These are phyloP conservation scores for Backusella parvicylindrica DNA, from an alignment of 192 early-diverging fungal species.

Conservation along the genomic window DNA sequence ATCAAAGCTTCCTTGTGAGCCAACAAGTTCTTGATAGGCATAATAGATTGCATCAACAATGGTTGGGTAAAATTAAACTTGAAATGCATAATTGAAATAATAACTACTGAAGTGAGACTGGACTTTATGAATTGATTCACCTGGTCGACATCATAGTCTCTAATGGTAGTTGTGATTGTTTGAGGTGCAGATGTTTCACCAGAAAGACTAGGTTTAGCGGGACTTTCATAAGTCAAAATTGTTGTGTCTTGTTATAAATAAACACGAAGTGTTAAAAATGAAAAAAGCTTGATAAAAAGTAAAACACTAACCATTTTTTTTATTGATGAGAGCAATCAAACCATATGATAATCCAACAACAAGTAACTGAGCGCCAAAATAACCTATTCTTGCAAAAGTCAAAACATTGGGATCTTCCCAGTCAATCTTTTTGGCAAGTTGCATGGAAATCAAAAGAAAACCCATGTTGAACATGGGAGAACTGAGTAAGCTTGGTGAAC, in stretches of 20 bases:
- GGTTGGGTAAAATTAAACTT: conserved; percentile 89
- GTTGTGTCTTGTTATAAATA: conserved; percentile 61
- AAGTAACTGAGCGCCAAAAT: conserved; percentile 56
- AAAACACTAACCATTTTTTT: conserved; percentile 66
- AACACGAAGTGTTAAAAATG: conserved; percentile 15
- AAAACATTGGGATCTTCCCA: conserved; percentile 64
- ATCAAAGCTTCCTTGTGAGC: conserved; percentile 76
- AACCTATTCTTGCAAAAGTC: conserved; percentile 56
- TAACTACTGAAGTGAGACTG: conserved; percentile 60
- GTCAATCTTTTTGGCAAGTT: conserved; percentile 65
- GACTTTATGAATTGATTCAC: conserved; percentile 67
- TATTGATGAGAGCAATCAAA: conserved; percentile 43
- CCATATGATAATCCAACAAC: conserved; percentile 42
- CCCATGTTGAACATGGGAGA: conserved; percentile 51
- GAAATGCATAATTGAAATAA: conserved; percentile 84
- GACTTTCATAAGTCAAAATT: conserved; percentile 72
- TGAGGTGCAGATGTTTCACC: conserved; percentile 19
- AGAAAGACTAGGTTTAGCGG: conserved; percentile 52
- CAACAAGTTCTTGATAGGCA: conserved; percentile 71
- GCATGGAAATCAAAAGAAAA: conserved; percentile 65
- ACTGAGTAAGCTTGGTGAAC: conserved; percentile 27
- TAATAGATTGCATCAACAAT: conserved; percentile 80
- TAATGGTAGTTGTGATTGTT: conserved; percentile 37
- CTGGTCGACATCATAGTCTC: conserved; percentile 79
- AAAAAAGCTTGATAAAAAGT: not conserved